Conservation (phyloP, 208 protist genomes). For the Sergeia podlipaevii region DNA sequence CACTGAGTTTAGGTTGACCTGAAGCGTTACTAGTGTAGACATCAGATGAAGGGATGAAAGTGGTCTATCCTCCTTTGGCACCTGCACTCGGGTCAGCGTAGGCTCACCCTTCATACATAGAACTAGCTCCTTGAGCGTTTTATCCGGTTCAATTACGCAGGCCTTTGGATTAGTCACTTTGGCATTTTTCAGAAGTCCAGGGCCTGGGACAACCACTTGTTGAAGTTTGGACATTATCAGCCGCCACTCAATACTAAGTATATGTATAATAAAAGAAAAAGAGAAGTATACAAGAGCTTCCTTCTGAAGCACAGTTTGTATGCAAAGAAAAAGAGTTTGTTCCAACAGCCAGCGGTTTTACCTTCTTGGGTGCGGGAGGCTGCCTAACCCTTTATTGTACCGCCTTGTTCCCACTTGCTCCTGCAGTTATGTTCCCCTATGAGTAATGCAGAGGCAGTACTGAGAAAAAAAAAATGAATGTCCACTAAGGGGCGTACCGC, state of each 20-base stretch:
- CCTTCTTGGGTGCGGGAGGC: no score
- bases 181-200: conserved; percentile 24
- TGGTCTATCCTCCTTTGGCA: conserved; percentile 60
- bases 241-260: no score
- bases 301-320: not conserved
- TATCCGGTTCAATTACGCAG: conserved; percentile 59
- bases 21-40: conserved; percentile 45
- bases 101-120: conserved; percentile 53
- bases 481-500: no score
- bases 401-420: no score
- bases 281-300: no score
- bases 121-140: conserved; percentile 25
- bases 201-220: conserved; percentile 26
- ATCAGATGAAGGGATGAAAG: conserved; percentile 38
- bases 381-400: no score
- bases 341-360: no score
- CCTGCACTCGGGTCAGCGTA: conserved; percentile 37
- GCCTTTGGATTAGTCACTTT: conserved; percentile 50
- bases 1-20: conserved; percentile 38
- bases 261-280: no score
- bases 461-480: no score
- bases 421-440: no score
- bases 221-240: conserved; percentile 4
- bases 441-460: no score
- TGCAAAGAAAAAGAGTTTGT: not conserved